Base-by-base conservation (phyloP, 2,329 filamentous ascomycete genomes). In the Cryphonectria radicalis region DNA sequence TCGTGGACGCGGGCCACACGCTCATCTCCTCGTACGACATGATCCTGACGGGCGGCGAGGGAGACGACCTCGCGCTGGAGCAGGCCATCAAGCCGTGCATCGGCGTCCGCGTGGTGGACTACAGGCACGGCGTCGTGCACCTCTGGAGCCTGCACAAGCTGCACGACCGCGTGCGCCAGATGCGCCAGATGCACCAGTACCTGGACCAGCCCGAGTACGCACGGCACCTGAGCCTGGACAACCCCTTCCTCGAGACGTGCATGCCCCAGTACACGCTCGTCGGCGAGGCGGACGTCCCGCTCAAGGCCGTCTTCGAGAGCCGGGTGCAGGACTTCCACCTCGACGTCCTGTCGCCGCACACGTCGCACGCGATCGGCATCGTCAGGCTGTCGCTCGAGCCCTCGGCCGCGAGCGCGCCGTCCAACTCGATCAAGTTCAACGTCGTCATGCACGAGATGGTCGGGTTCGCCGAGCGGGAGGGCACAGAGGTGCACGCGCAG, bases 101-200 rank as follows among this genome's bases (percentile, higher is more conserved):
- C 62, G 95, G 92, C 1, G 89, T 98, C 22, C 89, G 96, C 40
- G 93, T 98, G 32, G 90, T 98, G 73, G 95, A 99, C 82, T 98
- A 95, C 84, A 92, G 92, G 78, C 90, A 95, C 77, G 88, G 87
- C 63, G 92, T 97, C 25, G 91, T 97, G 43, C 94, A 96, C 78
- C 86, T 98, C 0, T 99, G 96, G 96, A 98, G 95, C 70, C 81
- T 99, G 68, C 92, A 97, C 78, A 99, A 98, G 80, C 88, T 99
- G 25, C 91, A 95, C 73, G 91, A 94, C 72, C 91, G 96, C 40
- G 91, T 98, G 14, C 90, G 93, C 68, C 89, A 93, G 74, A 99
- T 99, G 96, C 91, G 96, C 62, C 95, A 98, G 81, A 93, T 98
- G 89, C 92, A 97, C 78, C 95, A 98, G 80, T 98, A 98, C 77